Percentiles rank a stretch among this genome's conserved stretches.
phyloP scores from a whole-genome alignment of 2,329 filamentous ascomycete species.

The Aspergillus vadensis region DNA sequence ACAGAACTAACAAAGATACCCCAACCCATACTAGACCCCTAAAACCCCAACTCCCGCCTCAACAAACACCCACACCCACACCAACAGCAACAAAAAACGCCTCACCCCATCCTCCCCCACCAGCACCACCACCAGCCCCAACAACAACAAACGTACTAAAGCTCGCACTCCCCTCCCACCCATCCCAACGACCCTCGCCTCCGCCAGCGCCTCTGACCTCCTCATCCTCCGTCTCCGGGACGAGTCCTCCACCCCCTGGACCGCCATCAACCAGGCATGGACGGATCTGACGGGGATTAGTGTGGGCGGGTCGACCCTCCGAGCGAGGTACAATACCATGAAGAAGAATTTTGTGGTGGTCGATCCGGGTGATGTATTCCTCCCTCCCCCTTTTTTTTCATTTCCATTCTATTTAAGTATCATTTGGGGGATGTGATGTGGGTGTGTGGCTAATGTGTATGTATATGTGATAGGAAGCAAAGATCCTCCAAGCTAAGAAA shows the following conservation, averaged over 20 bases:
- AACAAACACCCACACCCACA: no score
- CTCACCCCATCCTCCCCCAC: no score
- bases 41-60: no score
- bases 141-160: no score
- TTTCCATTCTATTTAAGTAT: no score
- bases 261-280: slow-evolving; percentile 30
- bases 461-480: slow-evolving; percentile 24
- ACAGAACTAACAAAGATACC: no score
- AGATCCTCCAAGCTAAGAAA: slow-evolving; percentile 39
- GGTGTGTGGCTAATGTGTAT: not conserved
- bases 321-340: slow-evolving; percentile 42
- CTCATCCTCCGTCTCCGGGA: slow-evolving; percentile 35
- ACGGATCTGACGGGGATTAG: slow-evolving; percentile 32
- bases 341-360: slow-evolving; percentile 44
- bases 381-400: not conserved
- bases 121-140: no score
- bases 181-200: slow-evolving; percentile 28
- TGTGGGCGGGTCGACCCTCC: slow-evolving; percentile 38
- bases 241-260: slow-evolving; percentile 27
- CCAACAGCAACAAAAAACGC: no score
- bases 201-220: slow-evolving; percentile 23
- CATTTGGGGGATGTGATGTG: no score
- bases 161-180: slow-evolving; percentile 9
- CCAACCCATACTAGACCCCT: no score
- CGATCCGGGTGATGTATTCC: slow-evolving; percentile 36